These are phyloP conservation scores for Trypanosoma melophagium DNA, from an alignment of 208 protist genomes.

Conservation along the genomic window DNA sequence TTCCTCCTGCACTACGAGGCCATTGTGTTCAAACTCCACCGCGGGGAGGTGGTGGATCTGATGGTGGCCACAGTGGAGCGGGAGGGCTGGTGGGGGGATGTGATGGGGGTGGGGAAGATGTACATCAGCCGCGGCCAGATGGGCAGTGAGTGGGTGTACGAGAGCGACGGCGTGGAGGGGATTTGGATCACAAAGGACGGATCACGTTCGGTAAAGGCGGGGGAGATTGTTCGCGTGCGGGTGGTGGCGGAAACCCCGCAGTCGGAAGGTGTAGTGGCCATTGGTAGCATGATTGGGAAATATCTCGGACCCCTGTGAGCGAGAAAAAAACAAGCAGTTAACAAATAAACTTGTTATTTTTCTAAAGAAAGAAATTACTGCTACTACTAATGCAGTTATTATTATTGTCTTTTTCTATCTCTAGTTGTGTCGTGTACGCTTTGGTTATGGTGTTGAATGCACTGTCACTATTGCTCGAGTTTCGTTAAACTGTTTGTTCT, in stretches of 20 bases:
- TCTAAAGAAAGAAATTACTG: too few species aligned
- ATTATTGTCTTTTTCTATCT: background rate
- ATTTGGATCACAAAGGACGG: conserved; percentile 68
- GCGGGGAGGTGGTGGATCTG: conserved; percentile 84
- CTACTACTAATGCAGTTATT: too few species aligned
- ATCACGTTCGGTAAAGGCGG: conserved; percentile 55
- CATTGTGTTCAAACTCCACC: conserved; percentile 81
- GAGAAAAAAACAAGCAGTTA: background rate
- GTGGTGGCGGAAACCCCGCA: conserved; percentile 82
- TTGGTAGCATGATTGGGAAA: conserved; percentile 68
- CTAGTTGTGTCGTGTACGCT: background rate
- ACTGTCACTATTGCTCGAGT: background rate
- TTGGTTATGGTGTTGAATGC: background rate
- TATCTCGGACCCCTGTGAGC: conserved; percentile 59
- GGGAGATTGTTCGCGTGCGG: conserved; percentile 72
- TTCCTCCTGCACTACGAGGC: conserved; percentile 82
- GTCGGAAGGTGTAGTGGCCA: conserved; percentile 61
- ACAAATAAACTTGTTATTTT: background rate
- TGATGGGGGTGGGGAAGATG: conserved; percentile 71
- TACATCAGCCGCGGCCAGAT: conserved; percentile 79
- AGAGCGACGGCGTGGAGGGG: conserved; percentile 53
- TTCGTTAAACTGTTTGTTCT: background rate
- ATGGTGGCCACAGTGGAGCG: conserved; percentile 58
- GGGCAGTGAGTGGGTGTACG: conserved; percentile 57
- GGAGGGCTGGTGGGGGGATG: conserved; percentile 76